Evolutionary conservation across 768 basidiomycete species (phyloP).

Genomic region (Leccinellum luteum): DNA sequence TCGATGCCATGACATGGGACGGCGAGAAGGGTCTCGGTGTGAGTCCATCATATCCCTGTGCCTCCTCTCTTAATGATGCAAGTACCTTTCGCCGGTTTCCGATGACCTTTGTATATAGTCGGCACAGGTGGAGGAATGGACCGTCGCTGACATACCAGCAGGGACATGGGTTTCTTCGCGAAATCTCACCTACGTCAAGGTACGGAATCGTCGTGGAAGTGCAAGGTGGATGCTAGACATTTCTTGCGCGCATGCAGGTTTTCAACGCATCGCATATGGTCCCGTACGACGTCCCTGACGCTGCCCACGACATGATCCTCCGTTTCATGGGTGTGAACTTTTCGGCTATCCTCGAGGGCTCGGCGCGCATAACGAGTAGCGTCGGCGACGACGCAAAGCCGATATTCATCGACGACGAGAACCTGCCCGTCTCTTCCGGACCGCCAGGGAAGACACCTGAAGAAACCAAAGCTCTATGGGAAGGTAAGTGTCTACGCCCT

Average conservation of each 20-base stretch:
- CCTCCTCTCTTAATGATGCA: neutral
- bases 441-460: conserved; percentile 58
- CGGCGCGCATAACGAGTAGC: conserved; percentile 76
- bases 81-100: conserved; percentile 2
- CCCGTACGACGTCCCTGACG: conserved; percentile 80
- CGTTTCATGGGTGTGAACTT: conserved; percentile 96
- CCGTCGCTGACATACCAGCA: conserved; percentile 68
- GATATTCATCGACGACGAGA: conserved; percentile 47
- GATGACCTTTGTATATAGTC: conserved; percentile 36
- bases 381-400: conserved; percentile 76
- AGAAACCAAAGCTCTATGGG: conserved; percentile 87
- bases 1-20: conserved; percentile 82
- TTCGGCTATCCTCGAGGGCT: conserved; percentile 71
- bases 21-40: conserved; percentile 84
- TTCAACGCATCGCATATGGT: conserved; percentile 98
- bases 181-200: conserved; percentile 92
- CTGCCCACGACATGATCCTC: conserved; percentile 96
- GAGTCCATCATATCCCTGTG: conserved; percentile 26
- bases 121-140: conserved; percentile 71
- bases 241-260: conserved; percentile 44
- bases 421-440: conserved; percentile 36
- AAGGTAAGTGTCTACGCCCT: conserved; percentile 49
- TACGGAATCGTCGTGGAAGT: conserved; percentile 23
- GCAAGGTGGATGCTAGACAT: neutral
- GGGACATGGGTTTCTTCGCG: conserved; percentile 91